These are phyloP conservation scores for Brasilioporus rufonigricans DNA, from an alignment of 768 basidiomycete genomes.

Conservation along the genomic window DNA sequence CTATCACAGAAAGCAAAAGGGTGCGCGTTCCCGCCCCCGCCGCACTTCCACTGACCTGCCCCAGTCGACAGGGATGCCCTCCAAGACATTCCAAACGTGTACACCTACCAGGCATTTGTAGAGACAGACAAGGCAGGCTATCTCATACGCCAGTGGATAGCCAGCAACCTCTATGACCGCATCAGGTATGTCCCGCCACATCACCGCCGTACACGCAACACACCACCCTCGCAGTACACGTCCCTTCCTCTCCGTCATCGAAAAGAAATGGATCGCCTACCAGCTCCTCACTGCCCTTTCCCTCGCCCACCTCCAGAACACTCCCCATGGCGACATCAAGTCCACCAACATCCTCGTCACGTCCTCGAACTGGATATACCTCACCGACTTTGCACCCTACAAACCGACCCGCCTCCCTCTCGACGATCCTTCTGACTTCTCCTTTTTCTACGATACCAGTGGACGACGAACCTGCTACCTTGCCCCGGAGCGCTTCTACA, in stretches of 20 bases:
- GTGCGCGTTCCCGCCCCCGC: conserved; percentile 34
- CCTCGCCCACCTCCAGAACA: conserved; percentile 78
- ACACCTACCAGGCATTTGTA: conserved; percentile 83
- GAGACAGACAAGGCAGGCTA: conserved; percentile 98
- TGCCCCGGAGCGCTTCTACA: conserved; percentile 94
- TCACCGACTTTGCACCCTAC: conserved; percentile 93
- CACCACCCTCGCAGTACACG: conserved; percentile 63
- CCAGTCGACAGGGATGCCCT: conserved; percentile 85
- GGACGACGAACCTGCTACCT: conserved; percentile 93
- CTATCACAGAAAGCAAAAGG: conserved; percentile 75
- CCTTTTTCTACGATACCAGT: conserved; percentile 96
- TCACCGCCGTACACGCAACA: background rate
- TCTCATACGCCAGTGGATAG: conserved; percentile 91
- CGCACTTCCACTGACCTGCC: background rate
- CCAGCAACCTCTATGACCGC: conserved; percentile 92
- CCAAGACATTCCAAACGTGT: conserved; percentile 81
- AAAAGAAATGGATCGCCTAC: conserved; percentile 98
- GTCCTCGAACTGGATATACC: conserved; percentile 92
- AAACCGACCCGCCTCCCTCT: conserved; percentile 95
- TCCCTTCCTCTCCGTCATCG: conserved; percentile 85
- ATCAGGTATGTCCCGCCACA: conserved; percentile 69
- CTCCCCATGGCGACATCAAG: conserved; percentile 98
- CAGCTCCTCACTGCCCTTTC: conserved; percentile 85
- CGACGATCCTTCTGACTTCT: conserved; percentile 96
- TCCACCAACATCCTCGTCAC: conserved; percentile 96